These are phyloP conservation scores for Suillus plorans DNA, from an alignment of 768 basidiomycete species.

Conservation along the genomic window DNA sequence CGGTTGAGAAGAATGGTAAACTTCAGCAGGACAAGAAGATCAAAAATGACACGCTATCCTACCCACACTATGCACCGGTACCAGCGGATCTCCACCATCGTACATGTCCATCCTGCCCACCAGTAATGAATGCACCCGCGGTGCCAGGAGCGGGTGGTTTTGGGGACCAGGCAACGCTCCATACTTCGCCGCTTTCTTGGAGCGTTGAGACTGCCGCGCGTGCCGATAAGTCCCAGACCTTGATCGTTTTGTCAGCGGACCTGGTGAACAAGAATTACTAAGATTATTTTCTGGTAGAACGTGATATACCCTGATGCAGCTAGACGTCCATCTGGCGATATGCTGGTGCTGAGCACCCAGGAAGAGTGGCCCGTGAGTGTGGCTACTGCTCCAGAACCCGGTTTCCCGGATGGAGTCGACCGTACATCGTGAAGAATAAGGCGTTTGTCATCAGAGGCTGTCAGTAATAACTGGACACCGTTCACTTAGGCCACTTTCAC, in stretches of 20 bases:
- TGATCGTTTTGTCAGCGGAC: slow-evolving; percentile 83
- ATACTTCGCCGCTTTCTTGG: slow-evolving; percentile 79
- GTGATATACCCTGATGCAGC: slow-evolving; percentile 73
- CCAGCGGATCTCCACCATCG: slow-evolving; percentile 81
- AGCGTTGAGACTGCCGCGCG: slow-evolving; percentile 75
- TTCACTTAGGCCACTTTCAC: background rate
- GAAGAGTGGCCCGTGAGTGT: slow-evolving; percentile 86
- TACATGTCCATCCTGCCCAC: slow-evolving; percentile 73
- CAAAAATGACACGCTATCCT: background rate
- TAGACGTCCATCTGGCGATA: slow-evolving; percentile 78
- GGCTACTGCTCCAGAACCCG: slow-evolving; percentile 77
- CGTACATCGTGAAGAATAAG: slow-evolving; percentile 91
- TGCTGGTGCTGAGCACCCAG: slow-evolving; percentile 84
- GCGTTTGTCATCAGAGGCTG: slow-evolving; percentile 91
- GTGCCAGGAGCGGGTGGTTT: slow-evolving; percentile 52
- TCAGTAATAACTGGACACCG: slow-evolving; percentile 67
- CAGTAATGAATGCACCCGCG: slow-evolving; percentile 66
- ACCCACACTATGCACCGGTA: slow-evolving; percentile 24
- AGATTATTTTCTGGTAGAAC: background rate
- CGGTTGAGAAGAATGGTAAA: background rate
- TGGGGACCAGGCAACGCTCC: slow-evolving; percentile 82
- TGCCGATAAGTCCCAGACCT: slow-evolving; percentile 82
- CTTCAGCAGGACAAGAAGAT: background rate
- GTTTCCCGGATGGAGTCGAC: slow-evolving; percentile 52
- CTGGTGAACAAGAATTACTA: slow-evolving; percentile 34